Evolutionary conservation across 108 stramenopile species (phyloP).

Genomic region (Parmales sp.): DNA sequence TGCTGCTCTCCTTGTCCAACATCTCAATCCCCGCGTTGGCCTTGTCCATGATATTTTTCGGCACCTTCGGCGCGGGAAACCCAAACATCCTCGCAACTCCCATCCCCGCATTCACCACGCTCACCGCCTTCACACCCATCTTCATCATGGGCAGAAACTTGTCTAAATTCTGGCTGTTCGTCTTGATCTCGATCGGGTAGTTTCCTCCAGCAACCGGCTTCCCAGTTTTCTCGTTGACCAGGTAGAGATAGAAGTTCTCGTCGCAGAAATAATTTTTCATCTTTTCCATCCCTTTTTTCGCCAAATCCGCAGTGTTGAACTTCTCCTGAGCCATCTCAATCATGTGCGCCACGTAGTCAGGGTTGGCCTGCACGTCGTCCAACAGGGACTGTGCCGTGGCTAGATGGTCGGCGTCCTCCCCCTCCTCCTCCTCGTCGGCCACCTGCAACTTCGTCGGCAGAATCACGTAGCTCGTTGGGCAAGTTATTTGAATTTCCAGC

Average conservation of each 20-base stretch:
- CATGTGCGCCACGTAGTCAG: too few species aligned
- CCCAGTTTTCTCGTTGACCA: neutral
- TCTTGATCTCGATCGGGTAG: slow-evolving; percentile 5
- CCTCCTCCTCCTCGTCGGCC: too few species aligned
- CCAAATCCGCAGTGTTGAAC: too few species aligned
- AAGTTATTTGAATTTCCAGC: neutral
- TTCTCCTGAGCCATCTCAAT: too few species aligned
- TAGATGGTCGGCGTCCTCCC: too few species aligned
- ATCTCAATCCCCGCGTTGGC: neutral
- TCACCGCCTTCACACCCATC: neutral
- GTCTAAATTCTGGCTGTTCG: neutral
- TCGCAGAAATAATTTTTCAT: too few species aligned
- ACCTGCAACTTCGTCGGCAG: neutral
- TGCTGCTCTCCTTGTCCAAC: neutral
- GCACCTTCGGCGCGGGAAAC: neutral
- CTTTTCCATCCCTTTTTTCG: too few species aligned
- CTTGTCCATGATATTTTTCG: neutral
- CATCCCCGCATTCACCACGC: neutral
- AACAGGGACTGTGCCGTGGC: too few species aligned
- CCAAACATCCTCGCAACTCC: neutral
- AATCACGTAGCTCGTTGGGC: neutral
- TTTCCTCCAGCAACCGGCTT: neutral
- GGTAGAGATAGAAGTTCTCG: neutral
- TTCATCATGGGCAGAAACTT: slow-evolving; percentile 2
- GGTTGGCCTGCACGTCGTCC: too few species aligned